Base-by-base conservation (phyloP, 2,329 filamentous ascomycete species). In the Aspergillus texensis region DNA sequence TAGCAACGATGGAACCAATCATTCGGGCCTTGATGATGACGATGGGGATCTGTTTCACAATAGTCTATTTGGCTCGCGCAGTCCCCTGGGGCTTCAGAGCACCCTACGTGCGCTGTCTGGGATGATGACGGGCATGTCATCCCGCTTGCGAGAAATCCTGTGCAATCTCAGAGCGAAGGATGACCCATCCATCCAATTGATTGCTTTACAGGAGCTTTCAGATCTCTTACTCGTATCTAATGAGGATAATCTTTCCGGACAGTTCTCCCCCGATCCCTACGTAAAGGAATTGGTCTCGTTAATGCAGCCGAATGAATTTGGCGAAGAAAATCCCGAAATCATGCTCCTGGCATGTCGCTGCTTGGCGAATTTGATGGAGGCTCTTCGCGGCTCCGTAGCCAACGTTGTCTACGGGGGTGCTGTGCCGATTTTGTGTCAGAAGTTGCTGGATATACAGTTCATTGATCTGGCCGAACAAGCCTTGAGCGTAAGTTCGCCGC, bases 381-480 rank as follows among this genome's bases (percentile, higher is more conserved):
- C 94, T 30, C 82, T 99, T 34, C 94, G 95, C 24, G 90, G 93
- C 39, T 94, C 94, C 62, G 95, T 95, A 56, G 92, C 93, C 14
- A 97, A 96, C 75, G 93, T 99, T 16, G 95, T 98, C 4, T 98
- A 98, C 75, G 94, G 94, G n/a, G 93, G 93, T 57, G 95, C 95
- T 39, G 95, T 99, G 6, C 94, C 95, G 2, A 89, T 99, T 14
- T 83, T 99, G 30, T 98, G 95, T 80, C 92, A 94, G 74, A 99
- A 98, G 79, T 84, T 99, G 34, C 84, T 98, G 65, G 94, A 98
- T 78, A 98, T 98, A 53, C 91, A 94, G 65, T 99, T 94, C 77
- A 99, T 99, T 75, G 95, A 99, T 77, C 84, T 99, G 60, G 96
- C 96, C 43, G 95, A 99, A 80, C 96, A 99, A 81, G 93, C 95